Evolutionary conservation across 1,284 basidiomycete genomes (phyloP).

Genomic region (Schizophyllum commune): DNA sequence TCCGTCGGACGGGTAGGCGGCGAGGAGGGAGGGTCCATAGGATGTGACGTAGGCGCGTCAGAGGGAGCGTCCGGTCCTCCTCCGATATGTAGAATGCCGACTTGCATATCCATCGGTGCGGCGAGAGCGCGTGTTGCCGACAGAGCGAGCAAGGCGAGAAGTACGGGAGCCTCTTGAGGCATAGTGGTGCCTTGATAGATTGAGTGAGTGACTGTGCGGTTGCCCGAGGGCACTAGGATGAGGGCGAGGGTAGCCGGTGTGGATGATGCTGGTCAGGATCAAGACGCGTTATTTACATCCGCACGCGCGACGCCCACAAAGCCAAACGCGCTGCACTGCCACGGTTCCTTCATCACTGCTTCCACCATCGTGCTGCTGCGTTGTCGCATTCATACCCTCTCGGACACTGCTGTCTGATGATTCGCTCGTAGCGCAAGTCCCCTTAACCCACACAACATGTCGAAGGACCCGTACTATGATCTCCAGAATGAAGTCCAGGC

Average conservation of each 20-base stretch:
- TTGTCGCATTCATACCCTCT: background rate
- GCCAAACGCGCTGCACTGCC: background rate
- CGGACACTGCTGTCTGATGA: background rate
- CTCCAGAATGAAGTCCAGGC: constrained; percentile 72
- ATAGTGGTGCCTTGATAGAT: background rate
- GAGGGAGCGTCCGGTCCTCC: background rate
- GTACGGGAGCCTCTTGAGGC: background rate
- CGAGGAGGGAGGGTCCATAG: too few species aligned
- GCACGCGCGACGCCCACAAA: background rate
- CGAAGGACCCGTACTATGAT: constrained; percentile 74
- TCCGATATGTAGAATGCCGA: background rate
- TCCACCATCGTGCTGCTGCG: background rate
- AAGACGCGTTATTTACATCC: background rate
- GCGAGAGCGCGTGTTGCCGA: background rate
- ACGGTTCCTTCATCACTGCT: background rate
- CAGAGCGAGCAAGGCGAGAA: background rate
- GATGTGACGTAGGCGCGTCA: background rate
- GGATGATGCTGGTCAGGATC: background rate
- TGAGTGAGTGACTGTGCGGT: background rate
- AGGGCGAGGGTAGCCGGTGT: background rate
- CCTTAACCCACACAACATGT: constrained; percentile 33
- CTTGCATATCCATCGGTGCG: background rate
- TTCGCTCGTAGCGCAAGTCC: background rate
- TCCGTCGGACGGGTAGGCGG: too few species aligned
- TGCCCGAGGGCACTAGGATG: background rate